Evolutionary conservation across 495 filamentous ascomycete species (phyloP), one percentile per base, ranked within the genome.

Genomic region (Letharia lupina): DNA sequence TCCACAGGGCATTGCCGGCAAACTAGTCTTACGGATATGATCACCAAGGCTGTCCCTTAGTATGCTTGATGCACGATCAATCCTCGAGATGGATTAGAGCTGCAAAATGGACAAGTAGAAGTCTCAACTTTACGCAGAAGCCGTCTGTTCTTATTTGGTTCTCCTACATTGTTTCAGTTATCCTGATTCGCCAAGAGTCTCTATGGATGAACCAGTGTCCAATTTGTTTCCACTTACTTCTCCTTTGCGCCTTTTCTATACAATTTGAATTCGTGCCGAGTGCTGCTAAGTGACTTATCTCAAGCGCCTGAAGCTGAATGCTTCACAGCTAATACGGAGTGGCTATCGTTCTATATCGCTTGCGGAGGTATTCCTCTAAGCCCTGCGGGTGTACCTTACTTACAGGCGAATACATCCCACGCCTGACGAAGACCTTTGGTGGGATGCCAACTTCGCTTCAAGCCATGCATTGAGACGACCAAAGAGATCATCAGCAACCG

Each of bases 271-370:
- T 57, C 54, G 33, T 57, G 54, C 33, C 33, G 28, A 37, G 8
- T 35, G 54, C 31, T 57, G 33, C 54, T 20, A 16, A 37, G 54
- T 9, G 16, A 33, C 54, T 20, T n/a, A 0, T 57, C 20, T 9
- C 31, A 57, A 57, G 50, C 50, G 50, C 23, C 50, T 54, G 50
- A 54, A 15, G 50, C 23, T 33, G 50, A 54, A 54, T 54, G 50
- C 50, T 31, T 31, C 23, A 54, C n/a, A 35, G 28, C 31, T 20
- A 7, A 20, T 57, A 1, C 1, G 28, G 3, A 35, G 1, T 35
- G 8, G 31, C 28, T 35, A 2, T 18, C 35, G 28, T 33, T 35
- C 5, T 3, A 37, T 37, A 20, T 57, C 54, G 54, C 54, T 37
- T 57, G 16, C 54, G 54, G 54, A 57, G 54, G 6, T 57, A 6